Conservation (phyloP, 768 basidiomycete species). For the Suillus americanus region DNA sequence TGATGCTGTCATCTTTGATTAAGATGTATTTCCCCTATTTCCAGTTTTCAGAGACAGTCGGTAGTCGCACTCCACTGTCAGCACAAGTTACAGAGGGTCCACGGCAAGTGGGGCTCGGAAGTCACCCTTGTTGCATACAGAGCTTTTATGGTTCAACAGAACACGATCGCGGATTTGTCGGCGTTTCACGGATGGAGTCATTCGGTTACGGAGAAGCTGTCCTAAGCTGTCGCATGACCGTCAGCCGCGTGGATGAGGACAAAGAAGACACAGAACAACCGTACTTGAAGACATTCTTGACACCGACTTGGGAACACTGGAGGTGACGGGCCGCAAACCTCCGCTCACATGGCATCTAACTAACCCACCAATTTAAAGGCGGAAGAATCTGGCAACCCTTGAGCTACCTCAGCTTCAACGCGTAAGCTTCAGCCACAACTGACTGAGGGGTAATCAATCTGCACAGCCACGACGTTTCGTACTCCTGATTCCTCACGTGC, state of each 20-base stretch:
- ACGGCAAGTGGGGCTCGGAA: slow-evolving; percentile 1
- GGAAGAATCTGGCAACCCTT: background rate
- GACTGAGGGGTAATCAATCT: background rate
- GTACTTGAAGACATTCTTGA: background rate
- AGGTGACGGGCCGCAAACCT: background rate
- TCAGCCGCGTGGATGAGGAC: slow-evolving; percentile 11
- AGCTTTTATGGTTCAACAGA: slow-evolving; percentile 9
- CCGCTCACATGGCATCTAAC: background rate
- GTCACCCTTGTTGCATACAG: background rate
- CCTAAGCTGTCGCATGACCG: slow-evolving; percentile 9
- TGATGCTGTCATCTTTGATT: slow-evolving; percentile 6
- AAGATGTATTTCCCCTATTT: background rate
- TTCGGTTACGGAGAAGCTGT: background rate
- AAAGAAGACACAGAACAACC: background rate
- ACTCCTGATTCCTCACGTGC: background rate
- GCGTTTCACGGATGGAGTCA: slow-evolving; percentile 3
- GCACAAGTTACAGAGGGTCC: background rate
- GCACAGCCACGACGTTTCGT: background rate
- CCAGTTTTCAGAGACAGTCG: background rate
- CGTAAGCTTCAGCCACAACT: background rate
- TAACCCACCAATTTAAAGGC: background rate
- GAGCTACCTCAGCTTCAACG: background rate
- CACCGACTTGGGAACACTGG: background rate
- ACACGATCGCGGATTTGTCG: background rate
- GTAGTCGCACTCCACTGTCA: background rate